phyloP scores from a whole-genome alignment of 768 basidiomycete species.

The Termitomyces eurrhizus region DNA sequence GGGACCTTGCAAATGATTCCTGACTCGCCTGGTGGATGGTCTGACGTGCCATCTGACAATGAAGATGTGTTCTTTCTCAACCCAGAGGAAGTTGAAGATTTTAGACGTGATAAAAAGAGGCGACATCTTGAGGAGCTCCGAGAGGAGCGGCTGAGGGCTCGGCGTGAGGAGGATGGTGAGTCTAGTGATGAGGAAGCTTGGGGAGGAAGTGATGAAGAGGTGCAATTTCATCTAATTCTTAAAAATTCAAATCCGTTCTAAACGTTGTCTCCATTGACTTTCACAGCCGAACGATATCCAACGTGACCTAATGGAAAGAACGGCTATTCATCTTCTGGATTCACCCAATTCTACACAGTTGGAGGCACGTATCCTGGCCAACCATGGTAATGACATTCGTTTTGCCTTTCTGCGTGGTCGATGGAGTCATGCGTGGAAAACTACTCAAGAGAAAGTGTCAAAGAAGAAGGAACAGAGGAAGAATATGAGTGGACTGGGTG shows the following conservation, averaged over 20 bases:
- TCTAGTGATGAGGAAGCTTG: conserved; percentile 36
- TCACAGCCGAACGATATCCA: conserved; percentile 57
- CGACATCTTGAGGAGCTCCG: conserved; percentile 53
- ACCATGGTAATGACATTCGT: conserved; percentile 71
- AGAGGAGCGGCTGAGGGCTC: conserved; percentile 63
- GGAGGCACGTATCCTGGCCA: conserved; percentile 86
- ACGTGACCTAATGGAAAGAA: conserved; percentile 67
- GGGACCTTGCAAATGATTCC: conserved; percentile 12
- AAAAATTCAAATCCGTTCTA: neutral
- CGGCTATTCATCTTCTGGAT: conserved; percentile 60
- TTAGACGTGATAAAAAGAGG: conserved; percentile 64
- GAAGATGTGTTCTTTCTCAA: conserved; percentile 85
- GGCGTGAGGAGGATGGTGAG: conserved; percentile 39
- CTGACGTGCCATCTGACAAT: conserved; percentile 77
- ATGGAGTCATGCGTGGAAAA: conserved; percentile 64
- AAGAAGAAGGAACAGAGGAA: conserved; percentile 19
- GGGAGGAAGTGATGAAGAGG: conserved; percentile 74
- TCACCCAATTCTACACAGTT: conserved; percentile 79
- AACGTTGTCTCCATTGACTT: neutral
- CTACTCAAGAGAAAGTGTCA: conserved; percentile 42
- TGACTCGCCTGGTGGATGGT: conserved; percentile 66
- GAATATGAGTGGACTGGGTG: conserved; percentile 35
- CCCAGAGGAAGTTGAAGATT: conserved; percentile 61
- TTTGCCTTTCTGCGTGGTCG: conserved; percentile 82
- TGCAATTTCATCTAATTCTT: conserved; percentile 19